Base-by-base conservation (phyloP, 352 stramenopile species). In the Phytophthora agathidicida region DNA sequence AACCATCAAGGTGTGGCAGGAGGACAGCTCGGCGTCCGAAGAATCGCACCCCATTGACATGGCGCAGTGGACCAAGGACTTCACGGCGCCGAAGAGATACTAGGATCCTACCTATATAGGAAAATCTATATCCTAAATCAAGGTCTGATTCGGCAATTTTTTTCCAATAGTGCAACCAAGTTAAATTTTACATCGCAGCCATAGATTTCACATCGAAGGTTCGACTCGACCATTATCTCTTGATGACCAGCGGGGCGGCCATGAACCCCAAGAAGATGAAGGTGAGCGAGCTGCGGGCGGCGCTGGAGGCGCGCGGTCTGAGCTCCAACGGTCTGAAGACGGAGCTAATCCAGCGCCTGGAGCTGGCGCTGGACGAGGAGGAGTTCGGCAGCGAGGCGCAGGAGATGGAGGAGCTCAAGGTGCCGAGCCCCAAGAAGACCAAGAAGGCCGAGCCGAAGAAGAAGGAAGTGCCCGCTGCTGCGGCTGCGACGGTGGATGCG, bases 1-100 rank as follows among this genome's bases (percentile, higher is more conserved):
- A 79, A 99, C 95, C 3, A 98, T 99, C 70, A 99, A 99, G 63
- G 97, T 99, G 58, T 99, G 97, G 96, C 96, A 98, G 54, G 93
- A 98, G 62, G 96, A 99, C 64, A 73, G 88, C 17, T 79, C 93
- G 6, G 96, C 97, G 0, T 98, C 90, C n/a, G 90, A 98, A 46
- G 86, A 99, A 54, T 96, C 84, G 31, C 87, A 99, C 68, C 97
- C 97, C 19, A 98, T 99, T 55, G 97, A 99, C 81, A 99, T 99
- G 96, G 69, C 81, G 27, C 79, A 80, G 28, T 99, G 97, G 97
- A 97, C 94, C n/a, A 98, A 98, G 71, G 83, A 95, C 16, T 95
- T 91, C 62, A 93, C 83, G 4, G 82, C 83, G 4, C 78, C 82
- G 16, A 95, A 93, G 68, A 62, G 86, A 53, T 93, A 91, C 68